Base-by-base conservation (phyloP, 352 stramenopile species). In the Phytophthora aleatoria region DNA sequence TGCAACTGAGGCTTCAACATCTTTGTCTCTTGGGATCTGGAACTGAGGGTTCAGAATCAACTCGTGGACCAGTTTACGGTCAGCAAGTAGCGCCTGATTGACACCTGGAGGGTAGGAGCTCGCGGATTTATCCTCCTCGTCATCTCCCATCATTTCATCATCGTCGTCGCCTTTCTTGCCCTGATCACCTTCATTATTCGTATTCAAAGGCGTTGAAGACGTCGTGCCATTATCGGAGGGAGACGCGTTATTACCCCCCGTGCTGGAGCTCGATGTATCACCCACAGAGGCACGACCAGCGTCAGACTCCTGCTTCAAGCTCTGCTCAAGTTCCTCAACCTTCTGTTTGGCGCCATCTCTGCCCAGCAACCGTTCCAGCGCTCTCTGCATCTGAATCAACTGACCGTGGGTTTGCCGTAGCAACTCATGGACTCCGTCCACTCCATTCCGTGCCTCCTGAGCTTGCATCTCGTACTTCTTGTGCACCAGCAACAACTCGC, bases 41-140 rank as follows among this genome's bases (percentile, higher is more conserved):
- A 88, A 91, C 24, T 73, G 55, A 1, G 85, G 85, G 58, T 94
- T 89, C 53, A 92, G 41, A 61, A 91, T 90, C 27, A 94, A 53
- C 26, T 94, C 83, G 31, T 94, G 85, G 10, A 91, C 79, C 0
- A 94, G 56, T 38, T 76, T 74, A 31, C 82, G 69, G 41, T 94
- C 83, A 0, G 68, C 69, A n/a, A 93, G 57, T 10, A 93, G 68
- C 26, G 74, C 54, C 43, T 73, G 57, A 16, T 85, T 71, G 27
- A 86, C 73, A 1, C 55, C 55, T 30, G 64, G 49, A 7, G 70
- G 77, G 5, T 50, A 0, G 7, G 28, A 15, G 30, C 28, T 33
- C 7, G n/a, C 15, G 7, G 52, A 41, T 7, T 60, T 31, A 1
- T 73, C 61, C 11, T 60, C 36, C 11, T 60, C 31, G 9, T 66